Conservation (phyloP, 106 monocot species). For the Chionographis japonica region DNA sequence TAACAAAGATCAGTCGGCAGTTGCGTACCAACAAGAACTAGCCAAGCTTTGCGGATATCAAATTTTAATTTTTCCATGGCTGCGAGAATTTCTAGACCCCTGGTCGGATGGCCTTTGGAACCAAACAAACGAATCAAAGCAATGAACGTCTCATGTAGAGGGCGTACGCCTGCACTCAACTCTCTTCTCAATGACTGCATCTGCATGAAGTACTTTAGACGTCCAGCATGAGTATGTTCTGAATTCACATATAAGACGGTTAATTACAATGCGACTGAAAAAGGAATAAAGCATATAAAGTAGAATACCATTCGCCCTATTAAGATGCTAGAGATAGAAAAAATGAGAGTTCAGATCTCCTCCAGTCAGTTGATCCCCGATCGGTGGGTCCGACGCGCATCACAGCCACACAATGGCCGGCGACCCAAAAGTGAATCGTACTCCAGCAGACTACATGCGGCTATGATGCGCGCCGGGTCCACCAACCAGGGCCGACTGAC, state of each 20-base stretch:
- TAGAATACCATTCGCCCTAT: too few species aligned
- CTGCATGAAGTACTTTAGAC: constrained; percentile 35
- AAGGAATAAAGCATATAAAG: too few species aligned
- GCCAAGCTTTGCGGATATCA: constrained; percentile 94
- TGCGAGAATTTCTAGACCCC: constrained; percentile 88
- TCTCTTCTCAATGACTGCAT: constrained; percentile 95
- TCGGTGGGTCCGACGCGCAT: too few species aligned
- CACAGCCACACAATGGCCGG: too few species aligned
- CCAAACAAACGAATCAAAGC: constrained; percentile 87
- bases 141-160: constrained; percentile 87
- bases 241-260: constrained; percentile 1
- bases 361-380: too few species aligned
- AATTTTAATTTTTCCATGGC: constrained; percentile 94
- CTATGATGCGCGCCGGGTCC: too few species aligned
- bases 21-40: constrained; percentile 74
- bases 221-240: constrained; percentile 11
- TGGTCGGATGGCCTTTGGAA: constrained; percentile 73
- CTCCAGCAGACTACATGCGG: too few species aligned
- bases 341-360: too few species aligned
- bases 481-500: too few species aligned
- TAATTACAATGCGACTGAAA: neutral
- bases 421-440: too few species aligned
- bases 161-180: constrained; percentile 74
- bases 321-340: too few species aligned
- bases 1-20: neutral